These are phyloP conservation scores for Penicillium vulpinum DNA, from an alignment of 2,329 filamentous ascomycete genomes.

Conservation along the genomic window DNA sequence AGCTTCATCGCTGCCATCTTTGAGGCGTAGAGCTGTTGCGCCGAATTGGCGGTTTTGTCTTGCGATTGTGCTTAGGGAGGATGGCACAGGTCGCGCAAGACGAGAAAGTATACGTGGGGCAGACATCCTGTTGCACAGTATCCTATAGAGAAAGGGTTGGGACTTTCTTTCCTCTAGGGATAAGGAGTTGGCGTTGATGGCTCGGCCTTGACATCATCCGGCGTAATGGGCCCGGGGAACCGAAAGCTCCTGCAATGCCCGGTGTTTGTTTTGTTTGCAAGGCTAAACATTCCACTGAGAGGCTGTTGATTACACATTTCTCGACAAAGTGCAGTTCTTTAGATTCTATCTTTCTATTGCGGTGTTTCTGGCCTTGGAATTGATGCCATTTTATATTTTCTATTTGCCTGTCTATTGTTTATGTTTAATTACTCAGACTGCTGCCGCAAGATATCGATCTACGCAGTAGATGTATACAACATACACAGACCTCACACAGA, in stretches of 20 bases:
- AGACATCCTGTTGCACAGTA: slow-evolving; percentile 42
- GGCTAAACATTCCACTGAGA: slow-evolving; percentile 10
- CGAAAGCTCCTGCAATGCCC: slow-evolving; percentile 23
- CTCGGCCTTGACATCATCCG: slow-evolving; percentile 42
- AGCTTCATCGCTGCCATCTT: slow-evolving; percentile 52
- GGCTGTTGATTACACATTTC: slow-evolving; percentile 16
- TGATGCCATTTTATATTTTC: not conserved
- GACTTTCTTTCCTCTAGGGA: slow-evolving; percentile 1
- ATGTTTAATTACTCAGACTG: not conserved
- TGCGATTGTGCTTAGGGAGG: slow-evolving; percentile 24
- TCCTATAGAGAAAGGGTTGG: not conserved
- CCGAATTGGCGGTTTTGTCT: slow-evolving; percentile 34
- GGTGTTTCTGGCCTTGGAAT: not conserved
- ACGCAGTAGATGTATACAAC: not conserved
- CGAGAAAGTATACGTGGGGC: slow-evolving; percentile 48
- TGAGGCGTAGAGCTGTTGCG: slow-evolving; percentile 32
- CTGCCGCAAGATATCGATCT: not conserved
- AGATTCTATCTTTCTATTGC: not conserved
- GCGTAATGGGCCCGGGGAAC: slow-evolving; percentile 19
- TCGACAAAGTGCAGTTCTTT: not conserved
- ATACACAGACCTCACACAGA: not conserved
- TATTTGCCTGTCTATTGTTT: not conserved
- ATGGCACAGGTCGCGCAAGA: slow-evolving; percentile 44
- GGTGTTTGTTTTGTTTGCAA: slow-evolving; percentile 42
- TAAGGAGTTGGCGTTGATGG: slow-evolving; percentile 19